Evolutionary conservation across 1,139 yeast genomes (phyloP), one percentile per base, ranked within the genome.

Genomic region (Lodderomyces oxycetoniae): DNA sequence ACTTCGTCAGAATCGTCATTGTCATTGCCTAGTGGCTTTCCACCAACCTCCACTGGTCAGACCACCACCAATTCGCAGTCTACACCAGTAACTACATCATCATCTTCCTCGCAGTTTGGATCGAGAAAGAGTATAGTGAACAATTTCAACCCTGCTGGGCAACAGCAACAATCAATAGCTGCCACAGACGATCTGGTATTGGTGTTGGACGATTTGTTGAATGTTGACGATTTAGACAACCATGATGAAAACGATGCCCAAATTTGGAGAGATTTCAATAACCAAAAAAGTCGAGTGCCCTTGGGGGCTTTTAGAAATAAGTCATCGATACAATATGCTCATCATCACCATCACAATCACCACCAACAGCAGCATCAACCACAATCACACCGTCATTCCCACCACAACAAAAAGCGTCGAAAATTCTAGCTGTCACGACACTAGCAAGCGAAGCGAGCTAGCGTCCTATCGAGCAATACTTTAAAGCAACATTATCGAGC

Each of bases 231-330:
- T 53, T 65, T 89, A 44, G 96, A 87, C 48, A 88, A 84, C 46
- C 86, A 77, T 32, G 85, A 79, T 35, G 79, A 74, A 35, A 77
- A 69, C 42, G 76, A 69, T 37, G 69, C 60, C 6, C 57, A 61
- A 39, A 65, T 69, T 39, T 67, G 79, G 82, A 46, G 77, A 48
- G 76, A 72, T 54, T 67, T 72, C 53, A 63, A 73, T 49, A 60
- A 53, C 49, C 71, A 67, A 44, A 74, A 75, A 46, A 71, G 74
- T 30, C 74, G 74, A 41, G 85, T 86, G 7, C 96, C 96, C 2
- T 60, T 88, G 27, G 86, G 94, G 4, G 96, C 96, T 1, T 88
- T 88, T 54, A 68, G 96, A 48, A 88, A 87, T 57, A 82, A 86
- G 50, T 85, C 88, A 4, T 55, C 72, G 17, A 48, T 67, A 26